Evolutionary conservation across 2,329 filamentous ascomycete species (phyloP), one percentile per base, ranked within the genome.

Genomic region (Dactylellina leptospora): DNA sequence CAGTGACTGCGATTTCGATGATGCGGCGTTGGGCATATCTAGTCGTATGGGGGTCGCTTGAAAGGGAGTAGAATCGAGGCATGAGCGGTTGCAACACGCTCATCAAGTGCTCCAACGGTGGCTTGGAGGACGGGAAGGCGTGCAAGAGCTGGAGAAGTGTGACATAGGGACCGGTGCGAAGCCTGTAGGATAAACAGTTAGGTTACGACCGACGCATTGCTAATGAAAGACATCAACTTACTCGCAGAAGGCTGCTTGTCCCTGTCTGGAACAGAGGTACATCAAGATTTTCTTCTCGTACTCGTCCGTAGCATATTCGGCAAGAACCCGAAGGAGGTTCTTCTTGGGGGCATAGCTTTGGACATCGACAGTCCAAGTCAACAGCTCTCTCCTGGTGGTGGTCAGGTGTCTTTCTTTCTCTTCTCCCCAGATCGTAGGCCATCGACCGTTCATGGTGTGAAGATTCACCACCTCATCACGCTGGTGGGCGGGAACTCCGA

Each of bases 351-450:
- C 89, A 76, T 93, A 92, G 11, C 92, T 96, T 80, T 97, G 92
- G 74, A 97, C 87, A 79, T 99, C 95, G 23, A 90, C 88, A 79
- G 93, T 97, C 95, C 95, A 99, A 8, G 90, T 96, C 61, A 99
- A 83, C n/a, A 99, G 83, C 79, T 96, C 93, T 53, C 93, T 86
- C 50, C 93, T 88, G 0, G 93, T 97, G 2, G 93, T 96, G 62
- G 93, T 83, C n/a, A 99, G 83, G 78, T 95, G 89, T 63, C 95
- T 87, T 4, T 93, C 81, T 80, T 90, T 82, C 18, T 97, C 93
- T 1, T 96, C 91, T 42, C 93, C 95, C 95, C 95, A 99, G 53
- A 99, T 96, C 0, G 95, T 99, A 2, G 95, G 95, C 93, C 93
- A 99, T 53, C 95, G 86, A 30, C 93, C 93, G 72, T 84, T 86